Conservation (phyloP, 176 grass and related monocot genomes). For the Triticum timopheevii region DNA sequence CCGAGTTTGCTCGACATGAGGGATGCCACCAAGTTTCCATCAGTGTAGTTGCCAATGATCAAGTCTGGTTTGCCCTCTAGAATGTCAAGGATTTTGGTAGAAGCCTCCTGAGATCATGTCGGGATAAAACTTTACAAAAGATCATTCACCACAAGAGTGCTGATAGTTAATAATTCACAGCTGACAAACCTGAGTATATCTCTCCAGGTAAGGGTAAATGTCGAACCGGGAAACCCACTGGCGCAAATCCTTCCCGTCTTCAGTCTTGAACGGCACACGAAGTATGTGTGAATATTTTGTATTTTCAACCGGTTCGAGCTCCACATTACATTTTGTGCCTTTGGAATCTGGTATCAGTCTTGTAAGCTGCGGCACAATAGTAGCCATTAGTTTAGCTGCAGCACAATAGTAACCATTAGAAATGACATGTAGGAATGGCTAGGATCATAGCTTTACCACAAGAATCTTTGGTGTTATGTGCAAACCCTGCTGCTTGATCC, state of each 20-base stretch:
- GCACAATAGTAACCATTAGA: neutral
- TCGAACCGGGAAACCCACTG: slow-evolving; percentile 93
- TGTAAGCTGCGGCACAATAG: slow-evolving; percentile 56
- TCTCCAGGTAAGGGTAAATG: slow-evolving; percentile 95
- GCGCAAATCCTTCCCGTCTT: slow-evolving; percentile 54
- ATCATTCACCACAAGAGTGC: too few species aligned
- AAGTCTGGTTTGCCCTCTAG: slow-evolving; percentile 90
- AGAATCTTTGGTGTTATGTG: slow-evolving; percentile 79
- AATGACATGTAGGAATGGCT: neutral
- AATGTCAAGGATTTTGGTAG: slow-evolving; percentile 65
- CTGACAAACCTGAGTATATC: slow-evolving; percentile 75
- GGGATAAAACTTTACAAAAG: neutral
- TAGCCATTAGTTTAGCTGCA: slow-evolving; percentile 18
- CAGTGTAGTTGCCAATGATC: slow-evolving; percentile 94
- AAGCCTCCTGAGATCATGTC: slow-evolving; percentile 55
- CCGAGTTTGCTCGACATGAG: slow-evolving; percentile 80
- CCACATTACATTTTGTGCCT: slow-evolving; percentile 90
- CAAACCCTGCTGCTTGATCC: slow-evolving; percentile 91
- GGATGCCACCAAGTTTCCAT: slow-evolving; percentile 93
- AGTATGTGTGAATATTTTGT: slow-evolving; percentile 85
- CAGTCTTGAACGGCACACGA: slow-evolving; percentile 79
- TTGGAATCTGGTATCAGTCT: slow-evolving; percentile 95
- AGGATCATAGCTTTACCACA: slow-evolving; percentile 61
- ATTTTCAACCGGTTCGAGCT: slow-evolving; percentile 73
- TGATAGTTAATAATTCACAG: too few species aligned